Base-by-base conservation (phyloP, 305 asterid species). In the Coffea humblotiana region DNA sequence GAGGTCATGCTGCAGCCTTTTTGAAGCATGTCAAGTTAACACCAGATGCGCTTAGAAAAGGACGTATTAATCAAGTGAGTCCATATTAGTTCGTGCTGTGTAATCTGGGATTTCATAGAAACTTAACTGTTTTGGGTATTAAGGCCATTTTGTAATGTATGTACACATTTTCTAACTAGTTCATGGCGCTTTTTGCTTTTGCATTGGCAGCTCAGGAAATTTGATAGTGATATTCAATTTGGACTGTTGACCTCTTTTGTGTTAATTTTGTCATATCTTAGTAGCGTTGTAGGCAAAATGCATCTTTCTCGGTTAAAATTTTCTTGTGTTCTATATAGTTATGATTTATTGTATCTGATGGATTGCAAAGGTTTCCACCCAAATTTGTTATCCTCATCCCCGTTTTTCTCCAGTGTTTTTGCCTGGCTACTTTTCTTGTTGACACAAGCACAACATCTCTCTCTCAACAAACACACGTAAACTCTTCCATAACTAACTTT, bases 1-100 rank as follows among this genome's bases (percentile, higher is more conserved):
- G 84, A 78, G 87, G 87, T 49, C 87, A 84, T 74, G 84, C 87
- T 4, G 77, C 82, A 49, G 87, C 87, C 60, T 84, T 80, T 82
- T 74, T 84, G 78, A 81, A 71, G 76, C 80, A 80, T 74, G 82
- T 81, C 70, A 69, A 81, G 54, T 69, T 81, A 77, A 67, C 77
- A 77, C 77, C 80, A 19, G 84, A 84, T 68, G 76, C 72, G 49
- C 82, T 84, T 63, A 81, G 82, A 71, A 80, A 81, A 81, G 87
- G 87, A 32, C 80, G 87, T 27, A 77, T 84, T 75, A 84, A 84
- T 70, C 82, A 84, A 79, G 87, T 84, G 72, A 80, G 74, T 51
- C 76, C 60, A 71, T 49, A 35, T 52, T 67, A 74, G 4, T 40
- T 51, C 47, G 11, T 25, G 12, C 21, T 37, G 23, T 23, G 19